phyloP scores from a whole-genome alignment of 257 asterid species.

The Nicotiana attenuata region DNA sequence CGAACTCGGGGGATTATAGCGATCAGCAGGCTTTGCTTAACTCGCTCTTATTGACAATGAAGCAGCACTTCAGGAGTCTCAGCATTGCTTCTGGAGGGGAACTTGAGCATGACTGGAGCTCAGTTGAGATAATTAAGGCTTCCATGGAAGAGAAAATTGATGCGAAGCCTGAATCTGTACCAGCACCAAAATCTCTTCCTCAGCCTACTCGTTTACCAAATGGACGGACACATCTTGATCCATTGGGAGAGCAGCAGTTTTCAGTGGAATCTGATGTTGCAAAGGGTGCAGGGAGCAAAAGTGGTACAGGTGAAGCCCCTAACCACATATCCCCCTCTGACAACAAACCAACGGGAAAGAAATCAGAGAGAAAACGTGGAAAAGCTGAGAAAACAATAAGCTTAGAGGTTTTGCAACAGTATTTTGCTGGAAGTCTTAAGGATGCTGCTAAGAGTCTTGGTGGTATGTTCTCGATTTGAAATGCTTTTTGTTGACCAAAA shows the following conservation, averaged over 20 bases:
- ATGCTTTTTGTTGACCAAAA: neutral
- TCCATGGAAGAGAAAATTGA: constrained; percentile 39
- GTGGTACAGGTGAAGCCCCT: constrained; percentile 31
- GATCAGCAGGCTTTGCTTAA: constrained; percentile 58
- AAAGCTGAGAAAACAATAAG: constrained; percentile 90
- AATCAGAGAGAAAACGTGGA: constrained; percentile 71
- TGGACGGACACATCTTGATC: constrained; percentile 34
- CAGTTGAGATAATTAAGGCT: constrained; percentile 56
- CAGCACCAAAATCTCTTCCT: constrained; percentile 24
- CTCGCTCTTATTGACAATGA: constrained; percentile 63
- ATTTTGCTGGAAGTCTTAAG: constrained; percentile 81
- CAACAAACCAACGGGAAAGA: constrained; percentile 43
- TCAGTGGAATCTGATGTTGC: constrained; percentile 26
- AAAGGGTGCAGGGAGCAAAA: constrained; percentile 29
- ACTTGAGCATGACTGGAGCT: constrained; percentile 62
- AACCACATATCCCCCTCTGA: constrained; percentile 28
- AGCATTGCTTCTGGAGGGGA: constrained; percentile 79
- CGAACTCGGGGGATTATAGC: constrained; percentile 17
- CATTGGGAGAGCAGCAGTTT: constrained; percentile 27
- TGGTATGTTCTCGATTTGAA: constrained; percentile 39
- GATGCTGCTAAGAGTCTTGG: constrained; percentile 95
- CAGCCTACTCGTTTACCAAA: constrained; percentile 27
- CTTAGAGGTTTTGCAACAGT: constrained; percentile 79
- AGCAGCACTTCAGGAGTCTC: constrained; percentile 68
- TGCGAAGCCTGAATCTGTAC: constrained; percentile 27